Percentiles rank a stretch among this genome's conserved stretches.
Conservation (phyloP, 2,329 filamentous ascomycete genomes). For the Botrytis paeoniae region DNA sequence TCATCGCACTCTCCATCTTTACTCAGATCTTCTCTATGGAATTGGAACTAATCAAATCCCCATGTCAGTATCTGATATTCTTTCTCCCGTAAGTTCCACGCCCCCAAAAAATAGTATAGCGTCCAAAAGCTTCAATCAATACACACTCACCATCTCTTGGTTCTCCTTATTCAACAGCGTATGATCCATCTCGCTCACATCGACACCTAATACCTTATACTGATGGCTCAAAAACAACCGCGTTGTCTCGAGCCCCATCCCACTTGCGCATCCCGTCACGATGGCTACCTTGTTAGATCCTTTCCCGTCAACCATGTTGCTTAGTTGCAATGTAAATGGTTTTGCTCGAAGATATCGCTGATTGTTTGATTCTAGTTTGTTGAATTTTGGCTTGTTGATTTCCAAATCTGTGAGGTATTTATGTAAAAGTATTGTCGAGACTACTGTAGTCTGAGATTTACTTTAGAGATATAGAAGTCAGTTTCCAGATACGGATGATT, state of each 20-base stretch:
- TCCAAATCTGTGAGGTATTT: not conserved
- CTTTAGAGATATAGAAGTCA: not conserved
- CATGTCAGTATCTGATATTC: not conserved
- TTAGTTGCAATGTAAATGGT: not conserved
- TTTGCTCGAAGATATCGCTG: not conserved
- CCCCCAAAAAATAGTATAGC: not conserved
- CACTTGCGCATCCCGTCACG: slow-evolving; percentile 33
- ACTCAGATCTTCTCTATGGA: slow-evolving; percentile 38
- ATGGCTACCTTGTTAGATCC: slow-evolving; percentile 28
- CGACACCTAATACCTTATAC: slow-evolving; percentile 38
- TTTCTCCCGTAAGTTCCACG: not conserved
- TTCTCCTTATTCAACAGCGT: slow-evolving; percentile 24
- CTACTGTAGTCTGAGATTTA: not conserved
- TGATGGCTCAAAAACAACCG: slow-evolving; percentile 37
- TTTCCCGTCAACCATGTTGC: slow-evolving; percentile 17
- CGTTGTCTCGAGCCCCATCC: slow-evolving; percentile 39
- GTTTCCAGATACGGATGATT: not conserved
- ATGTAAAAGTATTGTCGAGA: not conserved
- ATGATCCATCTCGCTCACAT: slow-evolving; percentile 38
- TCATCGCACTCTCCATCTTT: slow-evolving; percentile 37
- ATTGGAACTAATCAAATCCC: slow-evolving; percentile 34
- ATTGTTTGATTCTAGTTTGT: not conserved
- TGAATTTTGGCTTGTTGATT: not conserved
- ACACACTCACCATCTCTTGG: slow-evolving; percentile 18
- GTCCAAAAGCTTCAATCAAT: not conserved